Evolutionary conservation across 495 filamentous ascomycete species (phyloP), one percentile per base, ranked within the genome.

Genomic region (Hypoxylon perforatum): DNA sequence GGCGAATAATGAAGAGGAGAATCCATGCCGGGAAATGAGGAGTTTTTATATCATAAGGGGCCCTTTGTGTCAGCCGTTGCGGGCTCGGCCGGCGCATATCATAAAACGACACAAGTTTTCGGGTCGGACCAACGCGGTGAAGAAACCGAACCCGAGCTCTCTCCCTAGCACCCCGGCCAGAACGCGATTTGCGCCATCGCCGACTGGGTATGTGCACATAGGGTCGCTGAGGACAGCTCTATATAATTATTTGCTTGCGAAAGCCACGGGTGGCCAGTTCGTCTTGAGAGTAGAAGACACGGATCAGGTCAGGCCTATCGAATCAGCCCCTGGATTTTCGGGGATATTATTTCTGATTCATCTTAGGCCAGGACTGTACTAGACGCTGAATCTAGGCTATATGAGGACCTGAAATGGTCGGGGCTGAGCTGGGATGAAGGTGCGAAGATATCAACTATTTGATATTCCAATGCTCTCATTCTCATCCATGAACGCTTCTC

Each of bases 371-470:
- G 81, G 22, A 68, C 80, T 18, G 88, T 97, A 22, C 78, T 82
- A 1, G 92, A 86, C 63, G 92, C 96, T 3, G 93, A 97, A 75
- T 72, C 88, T 61, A 84, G 86, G 60, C 76, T 99, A 1, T 89
- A 86, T 68, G 80, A 90, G 47, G 94, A 97, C 76, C 73, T 99
- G 46, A 79, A 84, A 77, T 98, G 95, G 95, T 90, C 92, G 19
- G 93, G 95, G 1, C 78, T 98, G 25, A 81, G 90, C 49, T 98
- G 94, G 94, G 94, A 98, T 78, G 96, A 99, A 87, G 95, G 93
- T 88, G 73, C 51, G 54, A 53, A 54, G 23, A 10, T 67, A 15
- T 23, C 25, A 21, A 7, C 14, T 14, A 15, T 15, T n/a, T 10
- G 9, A 7, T 25, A 50, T 10, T 3, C 25, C 3, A 5, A 48